These are phyloP conservation scores for Hemisphaericaspora subhashii DNA, from an alignment of 1,139 yeast genomes.

Conservation along the genomic window DNA sequence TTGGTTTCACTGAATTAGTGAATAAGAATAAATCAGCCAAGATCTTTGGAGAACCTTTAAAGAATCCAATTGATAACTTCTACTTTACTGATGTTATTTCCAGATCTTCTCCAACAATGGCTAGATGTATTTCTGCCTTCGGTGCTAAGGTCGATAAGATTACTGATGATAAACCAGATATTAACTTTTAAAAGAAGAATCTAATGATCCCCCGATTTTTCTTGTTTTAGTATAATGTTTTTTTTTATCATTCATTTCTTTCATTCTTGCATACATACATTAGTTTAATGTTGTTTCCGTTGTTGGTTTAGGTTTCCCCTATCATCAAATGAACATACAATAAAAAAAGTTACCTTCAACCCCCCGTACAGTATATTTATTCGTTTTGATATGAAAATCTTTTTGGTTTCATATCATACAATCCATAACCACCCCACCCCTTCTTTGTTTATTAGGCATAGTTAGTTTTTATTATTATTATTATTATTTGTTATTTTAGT, in stretches of 20 bases:
- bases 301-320: not conserved
- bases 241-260: conserved; percentile 5
- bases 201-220: not conserved
- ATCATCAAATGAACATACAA: conserved; percentile 1
- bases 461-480: conserved; percentile 5
- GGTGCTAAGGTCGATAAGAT: conserved; percentile 66
- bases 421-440: not conserved
- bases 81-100: conserved; percentile 88
- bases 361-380: conserved; percentile 3
- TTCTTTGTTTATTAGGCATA: conserved; percentile 7
- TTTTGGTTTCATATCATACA: not conserved
- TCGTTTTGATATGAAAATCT: not conserved
- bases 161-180: conserved; percentile 49
- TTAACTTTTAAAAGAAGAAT: conserved; percentile 26
- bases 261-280: conserved; percentile 6
- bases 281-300: conserved; percentile 1
- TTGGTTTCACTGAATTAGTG: conserved; percentile 56
- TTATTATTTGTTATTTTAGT: conserved; percentile 1
- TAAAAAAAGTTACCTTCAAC: conserved; percentile 3
- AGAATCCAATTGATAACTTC: conserved; percentile 77
- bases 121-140: conserved; percentile 70
- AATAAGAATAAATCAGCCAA: conserved; percentile 40
- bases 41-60: conserved; percentile 51
- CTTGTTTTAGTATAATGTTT: not conserved
- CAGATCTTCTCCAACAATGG: conserved; percentile 89